Evolutionary conservation across 805 yeast genomes (phyloP).

Genomic region (Spathaspora girioi): DNA sequence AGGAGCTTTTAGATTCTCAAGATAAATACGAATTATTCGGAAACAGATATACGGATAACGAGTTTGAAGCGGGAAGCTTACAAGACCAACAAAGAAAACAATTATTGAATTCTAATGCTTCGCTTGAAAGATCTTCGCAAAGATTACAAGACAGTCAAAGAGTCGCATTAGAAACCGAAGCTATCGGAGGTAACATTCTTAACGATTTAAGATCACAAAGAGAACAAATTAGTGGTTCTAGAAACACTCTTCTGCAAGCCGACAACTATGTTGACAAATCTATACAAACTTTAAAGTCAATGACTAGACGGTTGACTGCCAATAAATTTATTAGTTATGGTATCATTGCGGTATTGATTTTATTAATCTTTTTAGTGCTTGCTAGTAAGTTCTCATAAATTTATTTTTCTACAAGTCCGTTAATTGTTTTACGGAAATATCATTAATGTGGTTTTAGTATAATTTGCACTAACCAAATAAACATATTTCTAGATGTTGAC

Average conservation of each 20-base stretch:
- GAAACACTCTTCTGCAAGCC: conserved; percentile 84
- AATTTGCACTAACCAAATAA: background rate
- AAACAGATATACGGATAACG: conserved; percentile 36
- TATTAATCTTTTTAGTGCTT: conserved; percentile 77
- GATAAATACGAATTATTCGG: conserved; percentile 78
- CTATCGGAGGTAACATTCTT: conserved; percentile 85
- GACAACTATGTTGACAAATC: conserved; percentile 91
- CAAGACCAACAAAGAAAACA: conserved; percentile 75
- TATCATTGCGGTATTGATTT: conserved; percentile 80
- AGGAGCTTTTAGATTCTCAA: conserved; percentile 59
- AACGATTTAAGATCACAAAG: conserved; percentile 88
- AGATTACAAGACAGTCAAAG: conserved; percentile 84
- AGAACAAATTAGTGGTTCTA: conserved; percentile 82
- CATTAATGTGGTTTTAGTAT: background rate
- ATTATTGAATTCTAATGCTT: conserved; percentile 69
- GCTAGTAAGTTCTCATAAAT: conserved; percentile 71
- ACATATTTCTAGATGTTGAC: background rate
- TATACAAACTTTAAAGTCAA: conserved; percentile 77
- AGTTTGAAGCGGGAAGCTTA: conserved; percentile 33
- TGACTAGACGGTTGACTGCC: conserved; percentile 91
- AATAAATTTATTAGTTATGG: conserved; percentile 88
- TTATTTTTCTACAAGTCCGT: background rate
- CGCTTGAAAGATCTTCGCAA: conserved; percentile 79
- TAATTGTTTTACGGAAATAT: background rate
- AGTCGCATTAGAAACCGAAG: conserved; percentile 88